Percentiles rank a stretch among this genome's conserved stretches.
Conservation (phyloP, 768 basidiomycete species). For the Agrocybe pediades region DNA sequence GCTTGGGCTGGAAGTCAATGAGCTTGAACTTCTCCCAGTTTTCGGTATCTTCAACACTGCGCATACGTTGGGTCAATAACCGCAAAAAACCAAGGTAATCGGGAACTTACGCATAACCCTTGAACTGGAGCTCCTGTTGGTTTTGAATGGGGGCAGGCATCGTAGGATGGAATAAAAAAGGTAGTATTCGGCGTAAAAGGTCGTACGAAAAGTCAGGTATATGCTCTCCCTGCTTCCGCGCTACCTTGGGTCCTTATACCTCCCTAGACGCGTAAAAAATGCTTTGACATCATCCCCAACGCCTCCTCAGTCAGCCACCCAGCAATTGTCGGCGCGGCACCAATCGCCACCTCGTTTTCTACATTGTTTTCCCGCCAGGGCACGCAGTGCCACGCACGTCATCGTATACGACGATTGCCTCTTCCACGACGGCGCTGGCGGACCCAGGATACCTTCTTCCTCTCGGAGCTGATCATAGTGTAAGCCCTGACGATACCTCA, state of each 20-base stretch:
- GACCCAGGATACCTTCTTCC: too few relatives aligned
- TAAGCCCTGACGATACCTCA: too few relatives aligned
- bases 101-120: constrained; percentile 25
- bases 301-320: too few relatives aligned
- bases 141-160: constrained; percentile 1
- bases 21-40: constrained; percentile 44
- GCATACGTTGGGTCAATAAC: not conserved
- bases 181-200: not conserved
- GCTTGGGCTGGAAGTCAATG: constrained; percentile 54
- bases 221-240: too few relatives aligned
- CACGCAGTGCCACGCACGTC: too few relatives aligned
- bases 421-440: too few relatives aligned
- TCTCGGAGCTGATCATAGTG: too few relatives aligned
- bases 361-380: not conserved
- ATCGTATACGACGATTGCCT: too few relatives aligned
- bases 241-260: too few relatives aligned
- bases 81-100: not conserved
- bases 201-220: too few relatives aligned
- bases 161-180: not conserved
- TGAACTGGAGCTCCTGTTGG: constrained; percentile 17
- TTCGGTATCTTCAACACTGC: constrained; percentile 34
- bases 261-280: not conserved
- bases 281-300: not conserved
- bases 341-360: not conserved
- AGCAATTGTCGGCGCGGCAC: not conserved